Percentiles rank a stretch among this genome's conserved stretches.
These are phyloP conservation scores for Cicer cuneatum DNA, from an alignment of 306 rosid species.

Conservation along the genomic window DNA sequence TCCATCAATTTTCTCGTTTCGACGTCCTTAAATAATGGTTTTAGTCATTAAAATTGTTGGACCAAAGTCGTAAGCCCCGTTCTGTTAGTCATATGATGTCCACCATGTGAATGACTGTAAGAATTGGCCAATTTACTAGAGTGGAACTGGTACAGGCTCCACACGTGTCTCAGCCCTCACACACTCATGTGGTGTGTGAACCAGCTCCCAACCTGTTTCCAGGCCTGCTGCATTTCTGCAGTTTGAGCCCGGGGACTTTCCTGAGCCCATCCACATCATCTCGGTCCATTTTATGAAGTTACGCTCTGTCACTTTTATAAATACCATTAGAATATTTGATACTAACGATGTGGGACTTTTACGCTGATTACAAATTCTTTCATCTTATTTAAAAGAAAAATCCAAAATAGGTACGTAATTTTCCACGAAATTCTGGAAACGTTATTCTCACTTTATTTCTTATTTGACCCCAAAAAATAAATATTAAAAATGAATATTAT, in stretches of 20 bases:
- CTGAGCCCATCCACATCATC: conserved; percentile 44
- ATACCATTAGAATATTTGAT: accelerated
- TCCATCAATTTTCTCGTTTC: too few species aligned
- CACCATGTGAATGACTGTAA: conserved; percentile 51
- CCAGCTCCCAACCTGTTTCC: not conserved
- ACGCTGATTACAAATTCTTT: too few species aligned
- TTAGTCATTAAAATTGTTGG: too few species aligned
- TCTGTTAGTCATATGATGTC: not conserved
- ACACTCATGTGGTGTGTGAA: too few species aligned
- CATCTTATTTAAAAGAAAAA: too few species aligned
- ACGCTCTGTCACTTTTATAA: not conserved
- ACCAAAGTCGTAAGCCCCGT: conserved; percentile 53
- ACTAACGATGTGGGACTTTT: not conserved
- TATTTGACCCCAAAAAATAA: too few species aligned
- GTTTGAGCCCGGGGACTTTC: conserved; percentile 43
- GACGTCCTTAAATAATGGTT: too few species aligned
- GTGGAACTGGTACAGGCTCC: conserved; percentile 45
- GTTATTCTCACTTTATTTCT: too few species aligned
- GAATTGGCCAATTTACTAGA: not conserved
- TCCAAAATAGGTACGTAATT: too few species aligned
- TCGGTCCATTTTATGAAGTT: not conserved
- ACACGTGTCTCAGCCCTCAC: conserved; percentile 49
- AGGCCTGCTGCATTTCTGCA: conserved; percentile 42
- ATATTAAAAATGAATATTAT: too few species aligned
- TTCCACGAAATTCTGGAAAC: too few species aligned